Evolutionary conservation across 2,329 filamentous ascomycete genomes (phyloP), one percentile per base, ranked within the genome.

Genomic region (Ophiocordyceps camponoti-leonardi): DNA sequence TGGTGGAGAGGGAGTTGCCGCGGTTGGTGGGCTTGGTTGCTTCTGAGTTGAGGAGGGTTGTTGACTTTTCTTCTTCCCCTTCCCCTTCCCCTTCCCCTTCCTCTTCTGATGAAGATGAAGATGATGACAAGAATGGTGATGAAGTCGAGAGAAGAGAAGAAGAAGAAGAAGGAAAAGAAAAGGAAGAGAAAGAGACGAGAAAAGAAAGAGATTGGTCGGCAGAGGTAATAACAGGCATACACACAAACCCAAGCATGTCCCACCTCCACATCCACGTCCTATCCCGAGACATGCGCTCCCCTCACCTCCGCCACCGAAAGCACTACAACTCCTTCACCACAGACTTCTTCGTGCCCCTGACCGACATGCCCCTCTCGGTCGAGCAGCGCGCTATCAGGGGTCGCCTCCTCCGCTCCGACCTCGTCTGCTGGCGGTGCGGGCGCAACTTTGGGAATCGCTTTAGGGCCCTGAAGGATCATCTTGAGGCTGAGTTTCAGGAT

Each of bases 311-410:
- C 64, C 79, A 90, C 58, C 72, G 79, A 51, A 90, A 87, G 60
- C 92, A 96, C 64, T 96, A 95, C 64, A 86, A 92, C 57, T 92
- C 83, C 51, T 96, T 96, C 63, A 79, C 76, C 30, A 93, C 88
- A 45, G 74, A 75, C 4, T 98, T 96, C 59, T 75, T 98, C 20
- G 75, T 96, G 13, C 69, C 73, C 16, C 56, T 96, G 23, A 78
- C 78, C 20, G 83, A 88, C 48, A 90, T 95, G 44, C 90, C 92
- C 5, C 64, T 96, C 28, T 68, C 71, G 0, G 50, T 66, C 23
- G 74, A 80, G 46, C 86, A 93, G 31, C 31, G 12, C 13, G 31
- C 31, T 5, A 13, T 16, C 31, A 11, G 31, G 12, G 31, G 31
- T 2, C 2, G 31, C 2, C 13, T 14, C 11, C 62, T 87, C 50